Percentiles rank a stretch among this genome's conserved stretches.
These are phyloP conservation scores for Niveomyces coronatus DNA, from an alignment of 2,329 filamentous ascomycete genomes.

Conservation along the genomic window DNA sequence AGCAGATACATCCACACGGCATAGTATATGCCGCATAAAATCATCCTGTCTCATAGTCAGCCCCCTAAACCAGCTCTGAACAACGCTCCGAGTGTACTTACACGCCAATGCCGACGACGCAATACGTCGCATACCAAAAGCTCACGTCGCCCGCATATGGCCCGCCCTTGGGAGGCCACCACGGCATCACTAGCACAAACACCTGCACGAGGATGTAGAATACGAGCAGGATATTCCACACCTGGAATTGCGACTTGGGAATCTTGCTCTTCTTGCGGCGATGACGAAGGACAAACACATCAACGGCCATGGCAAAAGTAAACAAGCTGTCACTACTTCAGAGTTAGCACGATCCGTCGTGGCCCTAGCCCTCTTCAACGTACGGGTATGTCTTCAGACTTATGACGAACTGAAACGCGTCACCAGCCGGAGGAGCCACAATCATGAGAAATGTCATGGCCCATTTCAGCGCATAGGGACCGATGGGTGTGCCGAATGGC, in stretches of 20 bases:
- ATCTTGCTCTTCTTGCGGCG: slow-evolving; percentile 41
- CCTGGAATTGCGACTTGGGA: slow-evolving; percentile 39
- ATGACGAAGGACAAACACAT: slow-evolving; percentile 46
- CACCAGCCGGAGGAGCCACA: slow-evolving; percentile 47
- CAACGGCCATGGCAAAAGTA: slow-evolving; percentile 42
- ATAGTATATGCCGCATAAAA: slow-evolving; percentile 47
- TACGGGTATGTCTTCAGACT: slow-evolving; percentile 48
- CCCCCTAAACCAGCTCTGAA: too few species aligned
- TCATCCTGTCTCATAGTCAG: slow-evolving; percentile 30
- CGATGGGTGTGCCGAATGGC: slow-evolving; percentile 53
- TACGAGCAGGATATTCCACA: slow-evolving; percentile 46
- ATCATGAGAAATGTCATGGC: slow-evolving; percentile 49
- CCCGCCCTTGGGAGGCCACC: slow-evolving; percentile 56
- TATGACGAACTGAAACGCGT: slow-evolving; percentile 56
- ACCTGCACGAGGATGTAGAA: slow-evolving; percentile 51
- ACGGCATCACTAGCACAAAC: slow-evolving; percentile 58
- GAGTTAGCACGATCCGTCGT: too few species aligned
- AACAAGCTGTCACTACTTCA: slow-evolving; percentile 37
- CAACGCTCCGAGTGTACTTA: slow-evolving; percentile 29
- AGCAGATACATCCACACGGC: slow-evolving; percentile 46
- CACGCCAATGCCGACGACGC: slow-evolving; percentile 53
- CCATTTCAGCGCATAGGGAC: slow-evolving; percentile 50
- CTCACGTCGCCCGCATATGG: slow-evolving; percentile 52
- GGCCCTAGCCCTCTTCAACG: too few species aligned
- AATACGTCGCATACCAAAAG: slow-evolving; percentile 66